Evolutionary conservation across 2,329 filamentous ascomycete species (phyloP).

Genomic region (Pseudogymnoascus sp.): DNA sequence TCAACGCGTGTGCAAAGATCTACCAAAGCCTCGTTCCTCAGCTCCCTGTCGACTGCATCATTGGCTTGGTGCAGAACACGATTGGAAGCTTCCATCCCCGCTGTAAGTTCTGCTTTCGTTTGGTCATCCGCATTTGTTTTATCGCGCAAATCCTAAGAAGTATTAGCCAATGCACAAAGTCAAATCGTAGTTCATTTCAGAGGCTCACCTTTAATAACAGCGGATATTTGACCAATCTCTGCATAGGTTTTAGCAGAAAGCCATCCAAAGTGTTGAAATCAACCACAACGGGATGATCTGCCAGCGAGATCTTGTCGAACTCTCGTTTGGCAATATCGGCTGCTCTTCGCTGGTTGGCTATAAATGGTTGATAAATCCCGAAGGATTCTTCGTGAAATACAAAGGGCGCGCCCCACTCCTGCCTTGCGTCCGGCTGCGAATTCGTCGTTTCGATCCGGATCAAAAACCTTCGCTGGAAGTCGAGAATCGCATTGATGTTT

Average conservation of each 20-base stretch:
- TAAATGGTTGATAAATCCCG: constrained; percentile 91
- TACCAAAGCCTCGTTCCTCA: constrained; percentile 73
- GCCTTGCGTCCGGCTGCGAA: constrained; percentile 63
- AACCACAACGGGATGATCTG: constrained; percentile 71
- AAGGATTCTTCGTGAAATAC: constrained; percentile 78
- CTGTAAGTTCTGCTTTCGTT: constrained; percentile 61
- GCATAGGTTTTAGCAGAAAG: constrained; percentile 94
- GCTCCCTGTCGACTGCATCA: constrained; percentile 80
- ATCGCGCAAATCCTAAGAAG: constrained; percentile 69
- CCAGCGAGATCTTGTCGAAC: constrained; percentile 76
- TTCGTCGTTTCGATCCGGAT: constrained; percentile 96
- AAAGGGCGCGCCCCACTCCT: constrained; percentile 95
- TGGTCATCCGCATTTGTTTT: constrained; percentile 67
- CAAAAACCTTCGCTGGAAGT: constrained; percentile 90
- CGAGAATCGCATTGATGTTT: constrained; percentile 88
- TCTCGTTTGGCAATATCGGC: constrained; percentile 75
- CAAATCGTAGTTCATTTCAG: neutral
- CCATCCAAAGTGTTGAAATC: constrained; percentile 83
- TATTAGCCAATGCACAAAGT: constrained; percentile 10
- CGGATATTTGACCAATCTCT: constrained; percentile 90
- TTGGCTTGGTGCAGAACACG: constrained; percentile 79
- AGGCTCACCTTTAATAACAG: constrained; percentile 66
- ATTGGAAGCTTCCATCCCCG: constrained; percentile 74
- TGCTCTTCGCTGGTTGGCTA: constrained; percentile 90
- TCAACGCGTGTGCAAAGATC: constrained; percentile 80